Conservation (phyloP, 345 rosid genomes). For the Linum usitatissimum region DNA sequence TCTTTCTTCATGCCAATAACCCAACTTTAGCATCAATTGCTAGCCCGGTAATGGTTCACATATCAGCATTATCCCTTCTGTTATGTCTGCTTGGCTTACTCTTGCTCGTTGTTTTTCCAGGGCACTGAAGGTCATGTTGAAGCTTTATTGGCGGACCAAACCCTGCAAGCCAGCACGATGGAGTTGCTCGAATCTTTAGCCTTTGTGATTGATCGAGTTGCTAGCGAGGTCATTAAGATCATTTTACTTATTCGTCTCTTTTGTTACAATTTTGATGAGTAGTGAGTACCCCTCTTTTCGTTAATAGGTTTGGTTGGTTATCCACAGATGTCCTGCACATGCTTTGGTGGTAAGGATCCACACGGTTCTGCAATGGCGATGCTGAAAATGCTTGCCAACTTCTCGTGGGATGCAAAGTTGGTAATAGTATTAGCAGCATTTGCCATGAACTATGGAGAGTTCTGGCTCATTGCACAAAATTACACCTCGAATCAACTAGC, state of each 20-base stretch:
- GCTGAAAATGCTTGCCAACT: not conserved
- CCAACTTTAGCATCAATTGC: constrained; percentile 26
- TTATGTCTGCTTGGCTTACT: not conserved
- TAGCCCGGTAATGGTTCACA: constrained; percentile 19
- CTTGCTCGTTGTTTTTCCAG: constrained; percentile 5
- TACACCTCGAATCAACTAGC: not conserved
- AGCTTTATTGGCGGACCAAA: constrained; percentile 29
- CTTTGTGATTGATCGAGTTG: constrained; percentile 49
- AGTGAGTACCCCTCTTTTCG: not conserved
- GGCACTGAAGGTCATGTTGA: constrained; percentile 10
- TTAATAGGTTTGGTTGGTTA: not conserved
- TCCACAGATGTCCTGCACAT: constrained; percentile 4
- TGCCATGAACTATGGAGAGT: constrained; percentile 4
- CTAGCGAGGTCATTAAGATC: constrained; percentile 39
- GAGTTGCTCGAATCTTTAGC: constrained; percentile 35
- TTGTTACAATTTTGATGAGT: constrained; percentile 3
- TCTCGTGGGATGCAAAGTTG: constrained; percentile 3
- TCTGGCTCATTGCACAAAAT: constrained; percentile 2
- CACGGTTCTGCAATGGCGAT: constrained; percentile 1
- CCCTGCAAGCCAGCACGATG: constrained; percentile 14
- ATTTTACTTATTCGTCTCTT: not conserved
- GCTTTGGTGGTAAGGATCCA: not conserved
- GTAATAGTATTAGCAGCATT: constrained; percentile 1
- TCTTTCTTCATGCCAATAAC: constrained; percentile 40
- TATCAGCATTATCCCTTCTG: not conserved